Percentiles rank a stretch among this genome's conserved stretches.
These are phyloP conservation scores for Basipetospora chlamydospora DNA, from an alignment of 2,329 filamentous ascomycete genomes.

Conservation along the genomic window DNA sequence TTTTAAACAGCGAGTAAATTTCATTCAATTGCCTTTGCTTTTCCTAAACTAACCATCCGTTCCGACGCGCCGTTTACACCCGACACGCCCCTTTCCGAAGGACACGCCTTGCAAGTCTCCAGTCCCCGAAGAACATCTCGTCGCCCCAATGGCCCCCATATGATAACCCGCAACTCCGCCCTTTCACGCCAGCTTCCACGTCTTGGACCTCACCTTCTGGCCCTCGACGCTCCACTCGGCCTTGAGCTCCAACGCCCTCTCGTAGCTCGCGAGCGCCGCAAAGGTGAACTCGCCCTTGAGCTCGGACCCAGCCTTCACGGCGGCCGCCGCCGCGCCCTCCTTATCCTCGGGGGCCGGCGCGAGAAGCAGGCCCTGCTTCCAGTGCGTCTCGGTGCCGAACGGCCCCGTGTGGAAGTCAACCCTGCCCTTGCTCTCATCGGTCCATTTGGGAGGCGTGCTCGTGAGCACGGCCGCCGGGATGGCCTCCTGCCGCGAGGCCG, in stretches of 20 bases:
- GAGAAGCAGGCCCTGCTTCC: constrained; percentile 68
- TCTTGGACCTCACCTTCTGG: constrained; percentile 26
- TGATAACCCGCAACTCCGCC: no score
- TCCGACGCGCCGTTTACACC: no score
- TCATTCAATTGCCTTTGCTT: no score
- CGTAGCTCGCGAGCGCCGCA: constrained; percentile 52
- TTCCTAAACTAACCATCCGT: no score
- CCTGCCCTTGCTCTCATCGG: constrained; percentile 38
- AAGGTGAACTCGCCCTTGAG: constrained; percentile 58
- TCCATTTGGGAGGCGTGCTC: constrained; percentile 40
- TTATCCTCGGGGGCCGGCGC: background rate
- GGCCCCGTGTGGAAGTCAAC: constrained; percentile 86
- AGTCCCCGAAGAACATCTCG: no score
- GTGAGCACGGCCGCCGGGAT: constrained; percentile 37
- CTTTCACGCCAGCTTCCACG: constrained; percentile 28
- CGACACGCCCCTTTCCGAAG: no score
- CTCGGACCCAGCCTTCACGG: constrained; percentile 25
- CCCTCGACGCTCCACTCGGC: constrained; percentile 43
- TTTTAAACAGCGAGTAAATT: no score
- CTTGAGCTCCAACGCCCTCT: constrained; percentile 51
- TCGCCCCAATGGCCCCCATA: no score
- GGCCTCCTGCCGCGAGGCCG: constrained; percentile 40
- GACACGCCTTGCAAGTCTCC: no score
- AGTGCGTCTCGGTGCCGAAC: constrained; percentile 64
- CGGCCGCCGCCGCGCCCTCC: background rate